phyloP scores from a whole-genome alignment of 495 filamentous ascomycete genomes.

The Talaromyces proteolyticus region DNA sequence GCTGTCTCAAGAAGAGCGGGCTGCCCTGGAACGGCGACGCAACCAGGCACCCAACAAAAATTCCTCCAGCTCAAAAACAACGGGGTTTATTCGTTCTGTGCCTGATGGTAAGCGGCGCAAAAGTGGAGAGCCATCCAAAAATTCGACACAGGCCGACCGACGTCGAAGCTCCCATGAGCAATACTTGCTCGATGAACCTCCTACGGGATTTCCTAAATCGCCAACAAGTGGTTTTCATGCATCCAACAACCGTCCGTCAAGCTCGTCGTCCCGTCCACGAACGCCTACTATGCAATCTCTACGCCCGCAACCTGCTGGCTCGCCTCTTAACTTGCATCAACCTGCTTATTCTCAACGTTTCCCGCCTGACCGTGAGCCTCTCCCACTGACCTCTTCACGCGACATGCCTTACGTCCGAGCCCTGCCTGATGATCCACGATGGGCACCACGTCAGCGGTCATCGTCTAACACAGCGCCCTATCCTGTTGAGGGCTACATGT shows the following conservation, averaged over 20 bases:
- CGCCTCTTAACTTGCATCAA: slow-evolving; percentile 26
- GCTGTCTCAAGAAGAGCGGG: slow-evolving; percentile 66
- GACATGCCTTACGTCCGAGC: slow-evolving; percentile 22
- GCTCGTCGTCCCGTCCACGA: slow-evolving; percentile 31
- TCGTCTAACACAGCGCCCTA: slow-evolving; percentile 26
- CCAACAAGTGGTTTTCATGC: background rate
- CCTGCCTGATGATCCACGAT: slow-evolving; percentile 40
- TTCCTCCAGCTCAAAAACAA: slow-evolving; percentile 16
- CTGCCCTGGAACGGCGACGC: slow-evolving; percentile 67
- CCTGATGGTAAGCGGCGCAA: slow-evolving; percentile 6
- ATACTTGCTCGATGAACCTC: slow-evolving; percentile 1
- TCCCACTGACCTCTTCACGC: slow-evolving; percentile 22
- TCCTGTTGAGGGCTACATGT: slow-evolving; percentile 21
- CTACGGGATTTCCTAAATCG: slow-evolving; percentile 5
- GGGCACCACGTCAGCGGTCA: slow-evolving; percentile 35
- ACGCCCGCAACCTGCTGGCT: slow-evolving; percentile 26
- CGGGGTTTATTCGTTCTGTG: slow-evolving; percentile 9
- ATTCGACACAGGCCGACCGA: background rate
- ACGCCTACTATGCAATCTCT: slow-evolving; percentile 34
- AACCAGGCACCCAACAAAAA: slow-evolving; percentile 38
- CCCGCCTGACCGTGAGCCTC: slow-evolving; percentile 17
- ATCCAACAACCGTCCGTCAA: slow-evolving; percentile 14
- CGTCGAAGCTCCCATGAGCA: slow-evolving; percentile 1
- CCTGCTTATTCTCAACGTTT: slow-evolving; percentile 22
- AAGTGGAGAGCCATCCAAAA: slow-evolving; percentile 7